Conservation (phyloP, 2,329 filamentous ascomycete species). For the Lecanosticta acicola region DNA sequence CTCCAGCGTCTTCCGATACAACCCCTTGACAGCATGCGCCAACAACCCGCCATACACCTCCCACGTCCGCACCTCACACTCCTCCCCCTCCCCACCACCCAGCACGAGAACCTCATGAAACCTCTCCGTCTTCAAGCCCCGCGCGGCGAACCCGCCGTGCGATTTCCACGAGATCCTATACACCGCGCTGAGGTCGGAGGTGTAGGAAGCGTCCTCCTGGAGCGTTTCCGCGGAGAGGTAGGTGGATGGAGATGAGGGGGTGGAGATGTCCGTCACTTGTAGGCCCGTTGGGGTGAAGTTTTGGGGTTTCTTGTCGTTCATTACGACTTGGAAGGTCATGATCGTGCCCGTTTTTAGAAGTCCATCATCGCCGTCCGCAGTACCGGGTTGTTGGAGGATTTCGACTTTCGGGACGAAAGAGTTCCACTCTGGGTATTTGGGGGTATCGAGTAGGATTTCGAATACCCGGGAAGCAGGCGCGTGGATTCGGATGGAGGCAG, state of each 20-base stretch:
- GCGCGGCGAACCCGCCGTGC: constrained; percentile 20
- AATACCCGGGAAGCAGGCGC: constrained; percentile 38
- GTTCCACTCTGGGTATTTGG: constrained; percentile 43
- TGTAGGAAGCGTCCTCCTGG: constrained; percentile 16
- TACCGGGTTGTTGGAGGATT: constrained; percentile 22
- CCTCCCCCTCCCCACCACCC: constrained; percentile 19
- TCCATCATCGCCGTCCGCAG: constrained; percentile 5
- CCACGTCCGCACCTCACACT: constrained; percentile 29
- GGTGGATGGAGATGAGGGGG: constrained; percentile 17
- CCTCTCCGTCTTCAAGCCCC: constrained; percentile 23
- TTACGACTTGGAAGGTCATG: constrained; percentile 25
- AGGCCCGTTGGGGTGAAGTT: constrained; percentile 18
- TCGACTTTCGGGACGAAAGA: constrained; percentile 39
- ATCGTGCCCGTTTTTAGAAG: constrained; percentile 14
- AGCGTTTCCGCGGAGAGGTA: constrained; percentile 19
- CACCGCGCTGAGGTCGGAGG: constrained; percentile 17
- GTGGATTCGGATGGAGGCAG: constrained; percentile 30
- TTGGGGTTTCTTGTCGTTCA: constrained; percentile 25
- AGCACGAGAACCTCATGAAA: constrained; percentile 28
- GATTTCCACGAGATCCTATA: constrained; percentile 26
- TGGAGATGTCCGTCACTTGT: constrained; percentile 25
- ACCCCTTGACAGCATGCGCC: constrained; percentile 27
- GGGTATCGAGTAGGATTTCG: constrained; percentile 37
- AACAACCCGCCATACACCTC: constrained; percentile 25
- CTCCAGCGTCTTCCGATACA: constrained; percentile 23